phyloP scores from a whole-genome alignment of 2,329 filamentous ascomycete genomes.

The Fusarium beomiforme region DNA sequence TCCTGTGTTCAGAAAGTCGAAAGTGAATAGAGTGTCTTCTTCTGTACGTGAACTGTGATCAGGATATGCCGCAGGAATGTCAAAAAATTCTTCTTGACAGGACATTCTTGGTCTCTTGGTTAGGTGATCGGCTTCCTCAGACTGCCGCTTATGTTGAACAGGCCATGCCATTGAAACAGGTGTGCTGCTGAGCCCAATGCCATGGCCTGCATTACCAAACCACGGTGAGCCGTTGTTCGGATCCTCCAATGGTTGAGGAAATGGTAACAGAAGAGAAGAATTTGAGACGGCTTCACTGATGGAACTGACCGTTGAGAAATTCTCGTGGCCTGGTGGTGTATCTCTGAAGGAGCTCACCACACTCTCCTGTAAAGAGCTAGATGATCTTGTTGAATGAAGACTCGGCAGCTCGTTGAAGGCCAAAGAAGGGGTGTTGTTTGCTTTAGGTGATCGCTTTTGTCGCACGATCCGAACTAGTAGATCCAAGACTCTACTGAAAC shows the following conservation, averaged over 20 bases:
- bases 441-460: constrained; percentile 28
- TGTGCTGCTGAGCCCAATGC: not conserved
- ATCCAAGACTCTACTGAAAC: constrained; percentile 31
- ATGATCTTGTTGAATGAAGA: constrained; percentile 36
- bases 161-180: constrained; percentile 28
- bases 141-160: constrained; percentile 36
- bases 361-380: constrained; percentile 32
- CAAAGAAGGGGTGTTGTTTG: constrained; percentile 27
- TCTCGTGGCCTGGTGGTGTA: constrained; percentile 36
- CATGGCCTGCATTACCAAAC: constrained; percentile 3
- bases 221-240: constrained; percentile 25
- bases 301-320: constrained; percentile 21
- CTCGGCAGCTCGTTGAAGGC: constrained; percentile 41
- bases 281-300: constrained; percentile 11
- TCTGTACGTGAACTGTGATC: constrained; percentile 31
- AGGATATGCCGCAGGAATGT: constrained; percentile 33
- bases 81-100: constrained; percentile 36
- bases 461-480: constrained; percentile 29
- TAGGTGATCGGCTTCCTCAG: constrained; percentile 15
- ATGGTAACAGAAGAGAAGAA: constrained; percentile 35
- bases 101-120: constrained; percentile 35
- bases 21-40: constrained; percentile 39
- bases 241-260: constrained; percentile 32
- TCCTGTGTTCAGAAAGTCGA: constrained; percentile 36
- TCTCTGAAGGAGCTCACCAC: constrained; percentile 34